phyloP scores from a whole-genome alignment of 441 rosid species.

The Flueggea neowawraea region DNA sequence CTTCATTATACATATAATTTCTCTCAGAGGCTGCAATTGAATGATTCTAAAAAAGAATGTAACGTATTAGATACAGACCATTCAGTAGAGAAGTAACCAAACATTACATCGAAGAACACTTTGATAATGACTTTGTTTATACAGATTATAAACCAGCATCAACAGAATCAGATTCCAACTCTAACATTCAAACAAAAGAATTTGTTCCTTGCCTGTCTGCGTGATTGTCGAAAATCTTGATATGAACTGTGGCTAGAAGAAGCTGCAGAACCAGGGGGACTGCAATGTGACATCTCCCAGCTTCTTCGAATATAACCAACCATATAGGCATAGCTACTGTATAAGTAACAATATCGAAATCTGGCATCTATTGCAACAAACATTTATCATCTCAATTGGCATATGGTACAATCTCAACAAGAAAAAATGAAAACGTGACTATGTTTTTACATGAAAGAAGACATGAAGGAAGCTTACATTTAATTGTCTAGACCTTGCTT shows the following conservation, averaged over 20 bases:
- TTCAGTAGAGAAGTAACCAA: not conserved
- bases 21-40: constrained; percentile 3
- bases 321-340: constrained; percentile 29
- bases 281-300: constrained; percentile 23
- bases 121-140: too few species aligned
- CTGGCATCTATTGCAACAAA: constrained; percentile 27
- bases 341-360: constrained; percentile 30
- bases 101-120: not conserved
- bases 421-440: not conserved
- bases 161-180: not conserved
- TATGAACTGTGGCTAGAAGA: constrained; percentile 3
- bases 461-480: constrained; percentile 15
- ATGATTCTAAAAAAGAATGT: constrained; percentile 12
- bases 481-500: constrained; percentile 24
- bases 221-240: constrained; percentile 3
- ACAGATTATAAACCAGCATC: too few species aligned
- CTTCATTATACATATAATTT: constrained; percentile 11
- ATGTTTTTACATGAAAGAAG: not conserved
- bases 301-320: constrained; percentile 31
- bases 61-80: constrained; percentile 3
- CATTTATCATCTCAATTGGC: not conserved
- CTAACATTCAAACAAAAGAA: not conserved
- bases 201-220: constrained; percentile 14
- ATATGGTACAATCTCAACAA: not conserved
- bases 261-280: constrained; percentile 13